Percentiles rank a stretch among this genome's conserved stretches.
These are phyloP conservation scores for Lachnellula arida DNA, from an alignment of 2,329 filamentous ascomycete genomes.

Conservation along the genomic window DNA sequence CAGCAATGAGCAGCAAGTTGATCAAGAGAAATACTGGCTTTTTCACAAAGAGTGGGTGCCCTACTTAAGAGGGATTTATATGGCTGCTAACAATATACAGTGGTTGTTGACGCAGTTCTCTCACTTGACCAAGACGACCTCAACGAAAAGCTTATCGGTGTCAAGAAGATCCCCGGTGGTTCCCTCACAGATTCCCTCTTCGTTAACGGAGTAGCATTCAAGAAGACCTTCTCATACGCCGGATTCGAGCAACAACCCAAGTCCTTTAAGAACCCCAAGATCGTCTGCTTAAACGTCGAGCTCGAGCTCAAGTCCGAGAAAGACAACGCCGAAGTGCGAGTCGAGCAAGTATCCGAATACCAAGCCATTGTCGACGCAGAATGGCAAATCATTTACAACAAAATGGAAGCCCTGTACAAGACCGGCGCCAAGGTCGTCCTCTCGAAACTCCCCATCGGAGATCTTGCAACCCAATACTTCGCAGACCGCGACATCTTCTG, in stretches of 20 bases:
- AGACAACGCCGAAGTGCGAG: constrained; percentile 96
- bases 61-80: background rate
- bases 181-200: constrained; percentile 94
- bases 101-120: constrained; percentile 96
- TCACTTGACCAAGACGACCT: constrained; percentile 95
- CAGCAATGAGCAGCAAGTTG: constrained; percentile 98
- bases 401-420: constrained; percentile 90
- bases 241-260: constrained; percentile 99
- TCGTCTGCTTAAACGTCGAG: constrained; percentile 96
- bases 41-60: constrained; percentile 84
- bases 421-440: constrained; percentile 97
- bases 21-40: constrained; percentile 96
- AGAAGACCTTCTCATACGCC: constrained; percentile 99
- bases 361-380: constrained; percentile 98
- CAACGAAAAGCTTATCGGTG: constrained; percentile 94
- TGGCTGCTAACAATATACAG: constrained; percentile 42
- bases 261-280: constrained; percentile 88
- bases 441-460: constrained; percentile 94
- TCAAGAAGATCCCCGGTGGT: constrained; percentile 97
- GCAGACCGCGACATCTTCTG: constrained; percentile 98
- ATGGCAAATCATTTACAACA: constrained; percentile 99
- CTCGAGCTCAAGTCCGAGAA: constrained; percentile 98
- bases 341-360: constrained; percentile 98
- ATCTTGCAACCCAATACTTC: constrained; percentile 96
- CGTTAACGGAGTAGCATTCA: constrained; percentile 97